Conservation (phyloP, 1,139 yeast genomes). For the Citeromyces hawaiiensis region DNA sequence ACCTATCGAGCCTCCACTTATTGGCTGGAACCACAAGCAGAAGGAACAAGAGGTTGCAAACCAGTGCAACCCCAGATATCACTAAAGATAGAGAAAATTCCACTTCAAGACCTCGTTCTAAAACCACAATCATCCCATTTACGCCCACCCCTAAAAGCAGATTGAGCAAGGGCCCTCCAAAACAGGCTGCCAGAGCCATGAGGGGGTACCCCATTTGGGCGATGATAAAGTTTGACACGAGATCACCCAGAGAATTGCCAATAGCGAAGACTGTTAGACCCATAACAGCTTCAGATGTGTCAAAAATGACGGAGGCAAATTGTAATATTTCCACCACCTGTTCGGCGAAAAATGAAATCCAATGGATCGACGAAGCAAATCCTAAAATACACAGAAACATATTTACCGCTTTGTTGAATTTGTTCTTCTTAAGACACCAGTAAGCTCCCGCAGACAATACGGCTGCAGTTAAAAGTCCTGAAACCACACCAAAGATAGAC, state of each 20-base stretch:
- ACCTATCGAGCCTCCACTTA: slow-evolving; percentile 50
- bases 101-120: slow-evolving; percentile 18
- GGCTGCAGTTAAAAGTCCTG: background rate
- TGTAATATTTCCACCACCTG: slow-evolving; percentile 61
- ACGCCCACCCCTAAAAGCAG: slow-evolving; percentile 52
- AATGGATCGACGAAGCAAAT: slow-evolving; percentile 51
- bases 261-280: slow-evolving; percentile 85
- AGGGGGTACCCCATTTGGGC: slow-evolving; percentile 80
- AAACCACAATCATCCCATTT: slow-evolving; percentile 38
- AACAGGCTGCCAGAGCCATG: slow-evolving; percentile 91
- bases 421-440: background rate
- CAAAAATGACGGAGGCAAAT: slow-evolving; percentile 43
- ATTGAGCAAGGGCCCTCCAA: slow-evolving; percentile 79
- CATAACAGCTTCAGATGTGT: slow-evolving; percentile 65
- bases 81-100: slow-evolving; percentile 31
- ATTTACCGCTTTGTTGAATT: slow-evolving; percentile 16
- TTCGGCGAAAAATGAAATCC: slow-evolving; percentile 70
- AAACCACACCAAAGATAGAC: background rate
- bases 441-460: too few relatives aligned
- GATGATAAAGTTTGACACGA: slow-evolving; percentile 73
- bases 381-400: slow-evolving; percentile 36
- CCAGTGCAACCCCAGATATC: slow-evolving; percentile 35
- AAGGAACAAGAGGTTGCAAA: slow-evolving; percentile 39
- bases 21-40: slow-evolving; percentile 45
- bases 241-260: slow-evolving; percentile 87